Conservation (phyloP, 176 grass and related monocot species). For the Raddia guianensis region DNA sequence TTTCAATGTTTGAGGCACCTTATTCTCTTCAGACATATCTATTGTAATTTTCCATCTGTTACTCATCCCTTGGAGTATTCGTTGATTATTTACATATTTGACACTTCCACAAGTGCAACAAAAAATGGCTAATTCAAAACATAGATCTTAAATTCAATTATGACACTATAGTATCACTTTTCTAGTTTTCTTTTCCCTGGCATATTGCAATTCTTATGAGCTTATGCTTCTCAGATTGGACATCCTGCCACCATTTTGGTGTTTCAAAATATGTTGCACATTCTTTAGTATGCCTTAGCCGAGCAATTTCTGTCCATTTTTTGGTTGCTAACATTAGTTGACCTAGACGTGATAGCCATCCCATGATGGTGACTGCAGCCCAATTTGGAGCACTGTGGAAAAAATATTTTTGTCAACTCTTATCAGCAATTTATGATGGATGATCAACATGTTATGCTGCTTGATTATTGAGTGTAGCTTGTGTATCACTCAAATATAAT, state of each 20-base stretch:
- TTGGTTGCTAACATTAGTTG: not conserved
- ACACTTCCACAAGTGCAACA: not conserved
- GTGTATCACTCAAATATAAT: not conserved
- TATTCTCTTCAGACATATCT: not conserved
- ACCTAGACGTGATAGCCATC: not conserved
- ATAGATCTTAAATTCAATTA: slow-evolving; percentile 1
- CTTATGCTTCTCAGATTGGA: not conserved
- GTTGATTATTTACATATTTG: slow-evolving; percentile 4
- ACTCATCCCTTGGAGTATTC: slow-evolving; percentile 5
- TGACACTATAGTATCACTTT: not conserved
- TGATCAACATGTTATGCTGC: not conserved
- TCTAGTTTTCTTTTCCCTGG: slow-evolving; percentile 10
- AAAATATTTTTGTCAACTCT: not conserved
- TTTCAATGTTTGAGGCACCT: not conserved
- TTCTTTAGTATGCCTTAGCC: not conserved
- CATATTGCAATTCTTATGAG: not conserved
- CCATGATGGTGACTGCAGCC: not conserved
- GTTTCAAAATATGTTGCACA: not conserved
- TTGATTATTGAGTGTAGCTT: not conserved
- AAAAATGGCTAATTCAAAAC: not conserved
- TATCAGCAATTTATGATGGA: not conserved
- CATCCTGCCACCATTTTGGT: not conserved
- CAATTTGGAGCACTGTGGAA: not conserved
- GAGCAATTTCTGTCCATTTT: not conserved
- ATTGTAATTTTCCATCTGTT: not conserved